phyloP scores from a whole-genome alignment of 768 basidiomycete species.

The Boletus speciosus region DNA sequence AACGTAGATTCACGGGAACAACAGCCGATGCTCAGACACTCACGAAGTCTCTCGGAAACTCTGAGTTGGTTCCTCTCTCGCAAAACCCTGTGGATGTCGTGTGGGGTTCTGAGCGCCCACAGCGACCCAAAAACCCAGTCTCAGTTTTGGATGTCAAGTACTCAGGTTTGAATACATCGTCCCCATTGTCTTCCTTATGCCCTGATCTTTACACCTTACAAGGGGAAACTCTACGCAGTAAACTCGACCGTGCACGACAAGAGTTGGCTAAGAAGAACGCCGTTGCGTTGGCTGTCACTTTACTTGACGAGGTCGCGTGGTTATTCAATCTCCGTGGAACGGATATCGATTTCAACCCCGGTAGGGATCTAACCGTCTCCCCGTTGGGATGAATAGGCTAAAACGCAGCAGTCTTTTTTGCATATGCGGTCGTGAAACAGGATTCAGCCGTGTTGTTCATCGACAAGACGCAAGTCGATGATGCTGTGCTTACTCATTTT shows the following conservation, averaged over 20 bases:
- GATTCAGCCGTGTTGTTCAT: constrained; percentile 64
- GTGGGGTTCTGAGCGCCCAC: constrained; percentile 67
- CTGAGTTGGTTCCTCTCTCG: constrained; percentile 60
- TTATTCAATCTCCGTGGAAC: constrained; percentile 87
- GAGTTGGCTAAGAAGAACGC: constrained; percentile 56
- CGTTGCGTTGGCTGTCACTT: constrained; percentile 71
- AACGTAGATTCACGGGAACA: not conserved
- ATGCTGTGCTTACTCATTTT: constrained; percentile 45
- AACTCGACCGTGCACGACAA: constrained; percentile 63
- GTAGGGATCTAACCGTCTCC: constrained; percentile 24
- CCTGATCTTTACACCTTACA: not conserved
- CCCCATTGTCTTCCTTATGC: not conserved
- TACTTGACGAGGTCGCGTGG: constrained; percentile 95
- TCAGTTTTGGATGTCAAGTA: constrained; percentile 72
- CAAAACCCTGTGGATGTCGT: constrained; percentile 77
- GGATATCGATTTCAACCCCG: constrained; percentile 88
- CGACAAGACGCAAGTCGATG: constrained; percentile 45
- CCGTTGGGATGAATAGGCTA: not conserved
- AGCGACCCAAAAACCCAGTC: constrained; percentile 62
- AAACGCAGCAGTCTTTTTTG: constrained; percentile 71
- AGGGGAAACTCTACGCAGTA: constrained; percentile 63
- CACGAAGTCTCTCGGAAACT: constrained; percentile 54
- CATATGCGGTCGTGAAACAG: constrained; percentile 77
- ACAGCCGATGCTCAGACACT: constrained; percentile 66
- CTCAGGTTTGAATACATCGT: constrained; percentile 44